Conservation (phyloP, 2,329 filamentous ascomycete species). For the Calonectria leucothoes region DNA sequence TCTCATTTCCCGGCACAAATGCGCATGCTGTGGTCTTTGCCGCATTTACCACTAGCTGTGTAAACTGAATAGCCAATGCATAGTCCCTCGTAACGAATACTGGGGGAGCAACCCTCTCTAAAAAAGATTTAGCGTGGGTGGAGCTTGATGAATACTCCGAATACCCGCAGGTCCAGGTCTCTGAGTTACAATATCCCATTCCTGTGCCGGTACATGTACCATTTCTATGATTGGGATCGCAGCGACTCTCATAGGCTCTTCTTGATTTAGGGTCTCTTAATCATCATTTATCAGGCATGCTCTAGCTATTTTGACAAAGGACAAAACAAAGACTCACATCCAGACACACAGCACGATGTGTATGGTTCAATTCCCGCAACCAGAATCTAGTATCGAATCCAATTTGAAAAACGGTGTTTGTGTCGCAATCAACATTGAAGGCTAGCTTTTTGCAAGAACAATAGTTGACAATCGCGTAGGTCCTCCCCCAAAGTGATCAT, state of each 20-base stretch:
- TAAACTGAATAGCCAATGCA: slow-evolving; percentile 45
- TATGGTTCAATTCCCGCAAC: slow-evolving; percentile 13
- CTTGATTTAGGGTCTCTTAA: slow-evolving; percentile 4
- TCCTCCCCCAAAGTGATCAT: slow-evolving; percentile 4
- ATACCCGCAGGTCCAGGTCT: slow-evolving; percentile 27
- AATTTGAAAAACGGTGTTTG: slow-evolving; percentile 14
- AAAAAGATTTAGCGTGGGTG: not conserved
- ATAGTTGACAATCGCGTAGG: slow-evolving; percentile 37
- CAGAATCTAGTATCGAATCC: slow-evolving; percentile 6
- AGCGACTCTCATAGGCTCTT: slow-evolving; percentile 12
- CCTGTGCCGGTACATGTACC: slow-evolving; percentile 24
- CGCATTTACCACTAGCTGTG: slow-evolving; percentile 50
- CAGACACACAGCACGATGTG: slow-evolving; percentile 21
- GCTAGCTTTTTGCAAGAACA: slow-evolving; percentile 41
- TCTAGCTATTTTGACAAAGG: not conserved
- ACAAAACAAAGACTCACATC: slow-evolving; percentile 22
- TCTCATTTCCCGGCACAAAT: slow-evolving; percentile 48
- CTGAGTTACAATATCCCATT: slow-evolving; percentile 25
- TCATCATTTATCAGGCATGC: not conserved
- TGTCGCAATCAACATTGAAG: slow-evolving; percentile 30
- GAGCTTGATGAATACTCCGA: not conserved
- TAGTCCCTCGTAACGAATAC: slow-evolving; percentile 48
- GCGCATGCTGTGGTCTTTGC: slow-evolving; percentile 40
- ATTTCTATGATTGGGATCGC: slow-evolving; percentile 14
- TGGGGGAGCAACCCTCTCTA: slow-evolving; percentile 45